A percentile compares a stretch with the other conserved stretches of the same genome.
Evolutionary conservation across 2,329 filamentous ascomycete genomes (phyloP).

Genomic region (Rhytidhysteron rufulum): DNA sequence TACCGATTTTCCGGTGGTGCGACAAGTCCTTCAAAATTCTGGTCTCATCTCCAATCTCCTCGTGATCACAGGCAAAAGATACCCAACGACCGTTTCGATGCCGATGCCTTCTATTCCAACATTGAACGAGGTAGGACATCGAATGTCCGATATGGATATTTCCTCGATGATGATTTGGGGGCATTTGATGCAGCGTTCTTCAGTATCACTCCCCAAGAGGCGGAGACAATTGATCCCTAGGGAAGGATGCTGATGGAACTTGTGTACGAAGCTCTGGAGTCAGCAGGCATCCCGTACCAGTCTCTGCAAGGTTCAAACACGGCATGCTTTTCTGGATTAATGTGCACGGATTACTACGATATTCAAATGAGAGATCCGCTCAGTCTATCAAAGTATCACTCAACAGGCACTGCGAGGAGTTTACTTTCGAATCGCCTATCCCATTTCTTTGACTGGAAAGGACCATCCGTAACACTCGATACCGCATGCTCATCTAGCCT

Average conservation of each 20-base stretch:
- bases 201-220: conserved; percentile 8
- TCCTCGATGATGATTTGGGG: conserved; percentile 17
- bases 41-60: too few relatives aligned
- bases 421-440: conserved; percentile 10
- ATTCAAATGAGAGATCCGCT: conserved; percentile 2
- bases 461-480: conserved; percentile 33
- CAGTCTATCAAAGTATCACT: neutral
- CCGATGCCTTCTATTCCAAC: too few relatives aligned
- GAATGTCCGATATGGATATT: conserved; percentile 21
- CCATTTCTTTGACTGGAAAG: conserved; percentile 11
- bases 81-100: too few relatives aligned
- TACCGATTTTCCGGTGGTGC: too few relatives aligned
- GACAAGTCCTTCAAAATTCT: too few relatives aligned
- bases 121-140: too few relatives aligned
- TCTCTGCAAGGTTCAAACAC: conserved; percentile 1
- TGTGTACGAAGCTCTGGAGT: conserved; percentile 30
- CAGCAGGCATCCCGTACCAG: conserved; percentile 14
- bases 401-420: conserved; percentile 2
- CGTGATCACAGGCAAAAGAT: too few relatives aligned
- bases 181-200: conserved; percentile 28
- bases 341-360: neutral
- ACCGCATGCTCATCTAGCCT: conserved; percentile 27
- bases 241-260: conserved; percentile 13
- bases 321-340: neutral
- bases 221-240: conserved; percentile 11